Base-by-base conservation (phyloP, 176 grass and related monocot genomes). In the Pontederia crassipes region DNA sequence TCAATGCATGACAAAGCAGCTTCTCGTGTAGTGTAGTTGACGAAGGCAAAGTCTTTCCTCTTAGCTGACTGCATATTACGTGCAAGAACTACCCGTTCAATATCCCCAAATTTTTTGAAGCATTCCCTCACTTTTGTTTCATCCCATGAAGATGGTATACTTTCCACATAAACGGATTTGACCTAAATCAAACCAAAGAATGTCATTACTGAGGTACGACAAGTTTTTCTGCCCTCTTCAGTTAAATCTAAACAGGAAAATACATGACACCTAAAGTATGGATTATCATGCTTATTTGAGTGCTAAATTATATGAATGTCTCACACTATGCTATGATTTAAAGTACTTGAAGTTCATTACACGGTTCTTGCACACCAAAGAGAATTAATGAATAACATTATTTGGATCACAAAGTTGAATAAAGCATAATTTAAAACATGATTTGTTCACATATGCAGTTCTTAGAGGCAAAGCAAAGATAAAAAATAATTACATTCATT, bases 111-210 rank as follows among this genome's bases (percentile, higher is more conserved):
- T 40, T 76, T 86, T 46, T 81, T 74, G 67, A 92, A 92, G 48
- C 77, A 74, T 47, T 83, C 63, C 57, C 65, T 80, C 66, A 83
- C 17, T 62, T 86, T 72, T 66, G 54, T 57, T 69, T 80, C 74
- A 69, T 75, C 64, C 88, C 77, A 91, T 70, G 74, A 86, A 69
- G 67, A 66, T 50, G 80, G 63, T 73, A 86, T 58, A 48, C 77
- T 77, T 64, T 91, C 88, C 29, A 86, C 83, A 86, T 77, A 86
- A 58, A 83, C 64, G 49, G 80, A 75, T 72, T 86, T 86, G 55
- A 86, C 88, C 88, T 86, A 80, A 59, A 86, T 47, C 9, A 52
- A 81, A 51, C 10, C 64, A 82, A 81, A 11, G 49, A 17, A 51
- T 18, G 56, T 45, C 51, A 76, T 27, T 48, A 45, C 26, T 59